Percentiles rank a stretch among this genome's conserved stretches.
Evolutionary conservation across 768 basidiomycete species (phyloP).

Genomic region (Royoungia palumana): DNA sequence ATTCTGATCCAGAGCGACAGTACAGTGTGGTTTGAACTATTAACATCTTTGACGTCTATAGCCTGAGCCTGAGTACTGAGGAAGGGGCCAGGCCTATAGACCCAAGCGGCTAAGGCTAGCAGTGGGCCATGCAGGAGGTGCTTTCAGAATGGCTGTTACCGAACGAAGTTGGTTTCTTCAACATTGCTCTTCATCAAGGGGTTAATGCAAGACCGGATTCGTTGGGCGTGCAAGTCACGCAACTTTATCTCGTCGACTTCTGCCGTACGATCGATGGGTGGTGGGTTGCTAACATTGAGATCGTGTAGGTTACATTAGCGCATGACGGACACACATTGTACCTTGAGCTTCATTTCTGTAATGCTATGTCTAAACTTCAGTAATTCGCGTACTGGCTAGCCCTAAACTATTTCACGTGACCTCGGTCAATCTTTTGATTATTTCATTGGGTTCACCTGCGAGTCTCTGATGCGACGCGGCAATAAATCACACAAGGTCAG

Average conservation of each 20-base stretch:
- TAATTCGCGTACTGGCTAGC: slow-evolving; percentile 19
- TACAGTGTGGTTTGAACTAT: too few species aligned
- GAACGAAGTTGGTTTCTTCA: neutral
- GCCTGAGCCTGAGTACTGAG: too few species aligned
- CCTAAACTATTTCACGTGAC: slow-evolving; percentile 26
- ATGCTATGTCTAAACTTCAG: too few species aligned
- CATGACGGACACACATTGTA: too few species aligned
- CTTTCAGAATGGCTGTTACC: neutral
- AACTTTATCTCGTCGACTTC: neutral
- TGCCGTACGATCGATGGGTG: neutral
- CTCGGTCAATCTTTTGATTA: neutral
- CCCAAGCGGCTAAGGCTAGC: too few species aligned
- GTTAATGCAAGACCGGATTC: neutral
- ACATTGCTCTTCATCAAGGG: slow-evolving; percentile 6
- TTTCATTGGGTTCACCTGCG: slow-evolving; percentile 3
- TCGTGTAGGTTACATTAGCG: slow-evolving; percentile 6
- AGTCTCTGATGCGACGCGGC: slow-evolving; percentile 42
- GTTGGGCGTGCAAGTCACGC: slow-evolving; percentile 1
- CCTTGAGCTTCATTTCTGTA: too few species aligned
- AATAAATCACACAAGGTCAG: slow-evolving; percentile 68
- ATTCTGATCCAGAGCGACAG: too few species aligned
- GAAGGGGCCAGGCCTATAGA: too few species aligned
- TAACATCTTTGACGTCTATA: too few species aligned
- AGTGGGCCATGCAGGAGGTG: too few species aligned
- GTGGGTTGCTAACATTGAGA: neutral